Base-by-base conservation (phyloP, 78 protist genomes). In the Dictyostelium firmibasis region DNA sequence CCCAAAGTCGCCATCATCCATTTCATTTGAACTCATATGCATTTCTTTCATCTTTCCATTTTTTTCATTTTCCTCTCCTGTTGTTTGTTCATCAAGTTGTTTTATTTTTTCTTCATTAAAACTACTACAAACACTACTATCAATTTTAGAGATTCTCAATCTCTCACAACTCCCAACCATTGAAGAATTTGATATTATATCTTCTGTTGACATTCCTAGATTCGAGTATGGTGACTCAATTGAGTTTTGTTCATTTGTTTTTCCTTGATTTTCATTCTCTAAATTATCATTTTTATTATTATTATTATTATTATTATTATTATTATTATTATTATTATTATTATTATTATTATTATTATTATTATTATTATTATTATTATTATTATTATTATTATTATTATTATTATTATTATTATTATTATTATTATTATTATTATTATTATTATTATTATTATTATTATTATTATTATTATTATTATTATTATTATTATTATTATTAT, bases 261-360 rank as follows among this genome's bases (percentile, higher is more conserved):
- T 57, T 57, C 5, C 67, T 57, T 57, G 6, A 57, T 57, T 57
- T 20, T 57, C 0, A 57, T 57, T 57, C 16, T 57, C 20, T 14
- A 0, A 0, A 70, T 7, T 29, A 70, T 70, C 29, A 29, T 70
- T 70, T 27, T 29, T 70, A 70, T 70, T 70, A 70, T 70, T 70
- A 70, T 70, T 70, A 70, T 70, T 70, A 70, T 70, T 70, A 70
- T 70, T 70, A 70, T 70, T 70, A 70, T 70, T 70, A 70, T 70
- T 70, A 70, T 70, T 70, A 70, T 70, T 70, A 70, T 70, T 70
- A 70, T 70, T 70, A 29, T 69, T 69, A 69, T 69, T 69, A 69
- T 69, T 69, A 27, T 27, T 69, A 69, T 69, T 69, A 69, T 69
- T 69, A 69, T 69, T 69, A 69, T 69, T 69, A 27, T 27, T 69